Base-by-base conservation (phyloP, 306 rosid species). In the Corylus avellana region DNA sequence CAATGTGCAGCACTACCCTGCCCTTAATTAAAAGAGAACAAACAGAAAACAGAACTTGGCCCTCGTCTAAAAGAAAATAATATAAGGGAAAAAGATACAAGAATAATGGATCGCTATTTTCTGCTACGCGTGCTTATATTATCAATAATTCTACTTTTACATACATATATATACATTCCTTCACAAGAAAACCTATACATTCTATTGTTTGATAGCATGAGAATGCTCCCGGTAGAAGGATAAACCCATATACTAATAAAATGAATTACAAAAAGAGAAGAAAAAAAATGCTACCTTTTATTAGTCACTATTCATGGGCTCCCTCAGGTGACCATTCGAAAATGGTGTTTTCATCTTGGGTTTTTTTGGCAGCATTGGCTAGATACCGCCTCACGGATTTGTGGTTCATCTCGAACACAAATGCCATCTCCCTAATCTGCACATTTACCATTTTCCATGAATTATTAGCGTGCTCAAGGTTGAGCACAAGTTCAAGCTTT, bases 371-470 rank as follows among this genome's bases (percentile, higher is more conserved):
- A 63, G 3, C 29, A 50, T 86, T 82, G 13, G 69, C 88, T 78
- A 90, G 71, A 83, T 80, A 80, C 75, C 35, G 85, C 70, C 57
- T 83, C 79, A 90, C 92, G 4, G 87, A 84, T 58, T 84, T 87
- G 70, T 76, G 66, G 27, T 86, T 81, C 67, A 77, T 58, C 86
- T 93, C 97, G 76, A 93, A 93, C 75, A 87, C 86, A 88, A 93
- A 89, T 14, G 91, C 72, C 90, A 91, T 79, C 69, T 73, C 93
- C 64, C 84, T 85, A 76, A 93, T 87, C 98, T 93, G 97, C 91
- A 85, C 58, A 78, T 32, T 72, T 67, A 79, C 53, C 77, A 84
- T 72, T 57, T 81, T 67, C 59, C 75, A 79, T 50, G 68, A 35
- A 75, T 39, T 72, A 74, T 32, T 61, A 44, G 57, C 48, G 67